Conservation (phyloP, 2,329 filamentous ascomycete genomes). For the Catunica adiposa region DNA sequence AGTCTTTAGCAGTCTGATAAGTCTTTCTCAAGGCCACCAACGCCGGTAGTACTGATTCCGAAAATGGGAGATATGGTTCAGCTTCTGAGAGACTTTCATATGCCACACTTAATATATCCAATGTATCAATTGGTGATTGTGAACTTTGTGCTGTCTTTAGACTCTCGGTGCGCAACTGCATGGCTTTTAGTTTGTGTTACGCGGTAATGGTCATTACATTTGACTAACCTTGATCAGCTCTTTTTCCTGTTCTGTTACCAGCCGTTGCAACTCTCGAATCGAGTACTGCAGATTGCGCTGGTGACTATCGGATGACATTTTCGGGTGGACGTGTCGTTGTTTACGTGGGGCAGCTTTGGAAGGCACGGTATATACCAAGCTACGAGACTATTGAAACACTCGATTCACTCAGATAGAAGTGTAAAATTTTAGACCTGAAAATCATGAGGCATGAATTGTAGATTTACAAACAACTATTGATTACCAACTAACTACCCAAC, state of each 20-base stretch:
- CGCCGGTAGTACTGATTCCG: constrained; percentile 52
- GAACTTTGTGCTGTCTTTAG: constrained; percentile 8
- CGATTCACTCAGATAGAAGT: too few species aligned
- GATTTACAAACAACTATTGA: too few species aligned
- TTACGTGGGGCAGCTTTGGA: background rate
- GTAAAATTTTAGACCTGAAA: background rate
- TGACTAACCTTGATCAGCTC: constrained; percentile 29
- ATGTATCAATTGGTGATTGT: constrained; percentile 17
- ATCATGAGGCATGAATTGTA: background rate
- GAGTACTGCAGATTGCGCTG: constrained; percentile 47
- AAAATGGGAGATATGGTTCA: constrained; percentile 48
- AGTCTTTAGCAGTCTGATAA: constrained; percentile 46
- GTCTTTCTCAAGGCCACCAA: constrained; percentile 55
- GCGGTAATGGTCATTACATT: background rate
- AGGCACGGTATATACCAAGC: background rate
- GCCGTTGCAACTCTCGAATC: constrained; percentile 46
- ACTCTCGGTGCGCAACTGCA: constrained; percentile 16
- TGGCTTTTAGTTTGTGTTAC: constrained; percentile 3
- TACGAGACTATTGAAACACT: too few species aligned
- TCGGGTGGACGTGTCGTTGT: background rate
- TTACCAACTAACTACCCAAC: too few species aligned
- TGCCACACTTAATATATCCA: constrained; percentile 41
- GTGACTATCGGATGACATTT: constrained; percentile 20
- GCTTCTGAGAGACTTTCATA: constrained; percentile 46
- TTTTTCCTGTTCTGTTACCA: constrained; percentile 37